Conservation (phyloP, 768 basidiomycete species). For the Obba rivulosa region DNA sequence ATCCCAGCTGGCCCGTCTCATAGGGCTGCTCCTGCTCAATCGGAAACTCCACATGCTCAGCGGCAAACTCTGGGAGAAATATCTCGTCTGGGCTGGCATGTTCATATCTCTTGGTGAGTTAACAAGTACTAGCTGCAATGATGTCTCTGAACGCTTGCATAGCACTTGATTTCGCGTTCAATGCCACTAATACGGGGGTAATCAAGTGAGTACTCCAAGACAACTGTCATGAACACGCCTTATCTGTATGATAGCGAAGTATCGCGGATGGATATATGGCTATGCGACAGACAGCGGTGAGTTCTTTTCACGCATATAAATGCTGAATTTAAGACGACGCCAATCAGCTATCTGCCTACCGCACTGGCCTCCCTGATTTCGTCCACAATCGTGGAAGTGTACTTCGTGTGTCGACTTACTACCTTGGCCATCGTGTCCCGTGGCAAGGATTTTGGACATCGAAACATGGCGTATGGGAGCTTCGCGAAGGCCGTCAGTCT, state of each 20-base stretch:
- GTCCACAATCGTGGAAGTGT: constrained; percentile 34
- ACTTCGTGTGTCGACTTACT: constrained; percentile 29
- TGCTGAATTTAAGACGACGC: background rate
- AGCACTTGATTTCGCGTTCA: constrained; percentile 38
- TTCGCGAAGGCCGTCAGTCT: constrained; percentile 33
- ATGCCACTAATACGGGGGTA: constrained; percentile 32
- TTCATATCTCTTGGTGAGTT: constrained; percentile 31
- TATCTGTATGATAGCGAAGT: constrained; percentile 15
- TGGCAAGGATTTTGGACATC: no score
- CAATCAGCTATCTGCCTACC: constrained; percentile 33
- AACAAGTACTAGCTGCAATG: background rate
- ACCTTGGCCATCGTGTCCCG: constrained; percentile 11
- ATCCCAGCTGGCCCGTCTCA: constrained; percentile 30
- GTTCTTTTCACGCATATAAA: background rate
- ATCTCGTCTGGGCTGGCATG: constrained; percentile 25
- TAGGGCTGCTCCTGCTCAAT: constrained; percentile 34
- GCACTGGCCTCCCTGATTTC: constrained; percentile 31
- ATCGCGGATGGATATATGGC: constrained; percentile 15
- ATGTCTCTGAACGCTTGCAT: background rate
- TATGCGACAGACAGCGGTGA: constrained; percentile 30
- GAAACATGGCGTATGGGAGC: no score
- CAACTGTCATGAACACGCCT: background rate
- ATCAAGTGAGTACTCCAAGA: constrained; percentile 24
- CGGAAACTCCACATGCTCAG: constrained; percentile 29
- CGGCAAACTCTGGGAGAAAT: constrained; percentile 28